Conservation (phyloP, 2,329 filamentous ascomycete species). For the Alternaria triticina region DNA sequence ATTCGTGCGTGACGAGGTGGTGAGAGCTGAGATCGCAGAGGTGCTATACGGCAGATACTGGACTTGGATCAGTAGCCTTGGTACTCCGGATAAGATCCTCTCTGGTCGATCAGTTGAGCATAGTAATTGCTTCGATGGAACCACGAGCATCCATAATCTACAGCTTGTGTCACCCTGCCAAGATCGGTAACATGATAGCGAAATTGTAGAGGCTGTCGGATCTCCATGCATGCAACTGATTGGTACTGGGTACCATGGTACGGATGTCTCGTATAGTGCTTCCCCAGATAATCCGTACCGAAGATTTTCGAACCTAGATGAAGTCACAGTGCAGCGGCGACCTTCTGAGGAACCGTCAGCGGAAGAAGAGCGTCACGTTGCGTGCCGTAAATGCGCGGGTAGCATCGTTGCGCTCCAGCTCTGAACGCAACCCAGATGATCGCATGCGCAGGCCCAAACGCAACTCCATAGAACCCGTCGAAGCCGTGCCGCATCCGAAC, state of each 20-base stretch:
- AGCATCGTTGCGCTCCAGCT: no score
- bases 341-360: not conserved
- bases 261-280: not conserved
- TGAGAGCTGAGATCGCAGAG: slow-evolving; percentile 1
- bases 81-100: not conserved
- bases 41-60: slow-evolving; percentile 2
- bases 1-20: not conserved
- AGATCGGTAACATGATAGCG: not conserved
- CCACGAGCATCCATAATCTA: not conserved
- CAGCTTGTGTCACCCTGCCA: not conserved
- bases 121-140: not conserved
- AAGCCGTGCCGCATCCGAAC: no score
- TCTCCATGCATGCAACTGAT: not conserved
- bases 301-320: not conserved
- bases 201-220: not conserved
- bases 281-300: not conserved
- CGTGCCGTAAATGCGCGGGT: no score
- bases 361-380: no score
- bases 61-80: not conserved
- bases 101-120: not conserved
- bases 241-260: not conserved
- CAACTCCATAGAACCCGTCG: no score
- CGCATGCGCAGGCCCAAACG: no score
- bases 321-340: not conserved
- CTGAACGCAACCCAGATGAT: no score